Evolutionary conservation across 441 rosid species (phyloP).

Genomic region (Corymbia calophylla): DNA sequence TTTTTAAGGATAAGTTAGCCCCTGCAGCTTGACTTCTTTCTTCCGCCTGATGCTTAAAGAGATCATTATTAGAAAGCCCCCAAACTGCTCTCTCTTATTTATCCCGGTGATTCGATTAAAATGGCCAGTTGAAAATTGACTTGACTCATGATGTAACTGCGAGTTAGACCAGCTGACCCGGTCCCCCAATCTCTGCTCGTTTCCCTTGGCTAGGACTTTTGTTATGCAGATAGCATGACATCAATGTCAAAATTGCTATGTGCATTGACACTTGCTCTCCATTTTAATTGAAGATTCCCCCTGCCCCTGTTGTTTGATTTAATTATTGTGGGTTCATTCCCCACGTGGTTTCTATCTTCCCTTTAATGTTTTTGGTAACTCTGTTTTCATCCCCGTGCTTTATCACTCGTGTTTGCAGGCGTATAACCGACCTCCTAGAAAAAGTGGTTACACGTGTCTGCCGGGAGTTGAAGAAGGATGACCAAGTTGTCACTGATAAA

Average conservation of each 20-base stretch:
- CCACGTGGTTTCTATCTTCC: fast-evolving
- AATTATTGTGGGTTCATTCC: fast-evolving
- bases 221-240: fast-evolving
- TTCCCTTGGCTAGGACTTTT: background rate
- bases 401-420: background rate
- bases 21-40: no score
- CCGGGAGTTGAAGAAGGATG: fast-evolving
- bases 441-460: fast-evolving
- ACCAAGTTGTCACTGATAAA: fast-evolving
- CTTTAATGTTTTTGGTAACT: fast-evolving
- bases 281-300: fast-evolving
- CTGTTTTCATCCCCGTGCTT: background rate
- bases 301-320: fast-evolving
- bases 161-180: fast-evolving
- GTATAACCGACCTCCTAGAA: fast-evolving
- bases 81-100: no score
- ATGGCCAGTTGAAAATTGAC: background rate
- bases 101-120: fast-evolving
- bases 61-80: no score
- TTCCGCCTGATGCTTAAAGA: no score
- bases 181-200: fast-evolving
- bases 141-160: fast-evolving
- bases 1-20: no score
- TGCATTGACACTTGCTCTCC: background rate
- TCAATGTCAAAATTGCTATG: background rate